Evolutionary conservation across 495 filamentous ascomycete genomes (phyloP).

Genomic region (Talaromyces adpressus): DNA sequence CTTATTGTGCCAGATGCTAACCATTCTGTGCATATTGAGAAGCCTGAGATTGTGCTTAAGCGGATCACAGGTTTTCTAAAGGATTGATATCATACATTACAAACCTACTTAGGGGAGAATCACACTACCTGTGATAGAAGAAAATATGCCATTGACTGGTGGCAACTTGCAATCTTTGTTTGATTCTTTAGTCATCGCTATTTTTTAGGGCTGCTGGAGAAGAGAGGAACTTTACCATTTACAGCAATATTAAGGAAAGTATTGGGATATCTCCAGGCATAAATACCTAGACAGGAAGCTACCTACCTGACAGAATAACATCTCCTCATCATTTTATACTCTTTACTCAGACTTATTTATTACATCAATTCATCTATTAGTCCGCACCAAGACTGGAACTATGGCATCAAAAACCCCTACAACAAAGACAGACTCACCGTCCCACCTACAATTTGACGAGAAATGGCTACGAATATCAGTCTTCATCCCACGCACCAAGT

Average conservation of each 20-base stretch:
- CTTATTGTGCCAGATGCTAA: background rate
- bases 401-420: too few relatives aligned
- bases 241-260: background rate
- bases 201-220: background rate
- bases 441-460: background rate
- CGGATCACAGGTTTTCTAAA: background rate
- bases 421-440: background rate
- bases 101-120: too few relatives aligned
- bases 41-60: background rate
- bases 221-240: background rate
- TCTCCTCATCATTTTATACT: background rate
- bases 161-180: too few relatives aligned
- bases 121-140: too few relatives aligned
- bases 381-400: too few relatives aligned
- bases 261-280: background rate
- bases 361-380: background rate
- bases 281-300: background rate
- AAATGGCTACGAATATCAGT: background rate
- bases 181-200: background rate
- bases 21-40: background rate
- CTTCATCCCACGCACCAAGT: background rate
- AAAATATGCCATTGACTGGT: too few relatives aligned
- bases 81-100: background rate
- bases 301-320: background rate
- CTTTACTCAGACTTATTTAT: background rate